phyloP scores from a whole-genome alignment of 2,329 filamentous ascomycete species.

The Aulographum hederae region DNA sequence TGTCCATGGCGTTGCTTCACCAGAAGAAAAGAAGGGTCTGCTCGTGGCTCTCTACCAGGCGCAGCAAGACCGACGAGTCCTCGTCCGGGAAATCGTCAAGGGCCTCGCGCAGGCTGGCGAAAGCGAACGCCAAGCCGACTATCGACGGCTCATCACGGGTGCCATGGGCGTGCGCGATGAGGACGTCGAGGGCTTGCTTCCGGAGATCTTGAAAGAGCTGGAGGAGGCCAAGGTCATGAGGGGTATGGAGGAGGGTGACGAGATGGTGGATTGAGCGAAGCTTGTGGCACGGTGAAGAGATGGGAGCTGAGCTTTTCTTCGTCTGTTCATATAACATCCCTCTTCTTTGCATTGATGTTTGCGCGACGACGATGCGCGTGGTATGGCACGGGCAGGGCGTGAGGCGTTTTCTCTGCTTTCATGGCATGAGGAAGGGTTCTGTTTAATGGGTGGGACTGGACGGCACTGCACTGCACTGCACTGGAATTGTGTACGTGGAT shows the following conservation, averaged over 20 bases:
- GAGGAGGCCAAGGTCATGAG: constrained; percentile 18
- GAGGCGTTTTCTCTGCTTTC: no score
- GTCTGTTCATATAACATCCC: no score
- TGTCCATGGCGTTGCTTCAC: constrained; percentile 7
- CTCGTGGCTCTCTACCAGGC: constrained; percentile 38
- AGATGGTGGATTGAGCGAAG: no score
- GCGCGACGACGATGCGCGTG: no score
- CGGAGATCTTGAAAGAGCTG: constrained; percentile 29
- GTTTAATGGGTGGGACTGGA: no score
- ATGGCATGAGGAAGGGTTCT: no score
- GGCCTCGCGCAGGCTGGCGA: constrained; percentile 51
- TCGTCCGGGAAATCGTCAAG: constrained; percentile 50
- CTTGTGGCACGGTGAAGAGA: no score
- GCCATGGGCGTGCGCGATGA: constrained; percentile 53
- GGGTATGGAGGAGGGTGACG: constrained; percentile 2
- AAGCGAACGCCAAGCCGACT: constrained; percentile 56
- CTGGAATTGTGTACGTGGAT: no score
- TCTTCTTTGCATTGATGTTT: no score
- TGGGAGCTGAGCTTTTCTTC: no score
- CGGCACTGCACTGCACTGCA: no score
- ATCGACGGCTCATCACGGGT: constrained; percentile 48
- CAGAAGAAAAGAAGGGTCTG: constrained; percentile 39
- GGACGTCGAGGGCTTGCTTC: constrained; percentile 44
- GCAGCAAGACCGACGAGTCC: constrained; percentile 39
- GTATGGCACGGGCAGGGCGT: no score